phyloP scores from a whole-genome alignment of 495 filamentous ascomycete genomes.

The Hypoxylon trugodes region DNA sequence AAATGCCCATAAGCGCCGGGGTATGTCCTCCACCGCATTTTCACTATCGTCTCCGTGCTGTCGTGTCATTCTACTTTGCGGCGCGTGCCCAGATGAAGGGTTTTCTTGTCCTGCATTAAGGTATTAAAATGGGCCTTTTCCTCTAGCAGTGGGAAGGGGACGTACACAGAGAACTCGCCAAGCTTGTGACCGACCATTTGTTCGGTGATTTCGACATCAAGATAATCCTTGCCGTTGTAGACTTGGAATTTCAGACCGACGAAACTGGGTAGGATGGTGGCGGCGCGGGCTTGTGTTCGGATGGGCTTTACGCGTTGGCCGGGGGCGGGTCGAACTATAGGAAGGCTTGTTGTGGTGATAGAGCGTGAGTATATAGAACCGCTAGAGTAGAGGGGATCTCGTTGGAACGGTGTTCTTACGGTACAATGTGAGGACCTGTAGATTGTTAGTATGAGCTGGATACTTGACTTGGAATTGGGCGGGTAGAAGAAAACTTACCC shows the following conservation, averaged over 20 bases:
- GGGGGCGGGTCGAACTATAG: constrained; percentile 66
- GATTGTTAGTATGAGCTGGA: constrained; percentile 21
- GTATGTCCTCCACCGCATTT: constrained; percentile 1
- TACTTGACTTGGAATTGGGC: background rate
- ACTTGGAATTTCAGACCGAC: constrained; percentile 93
- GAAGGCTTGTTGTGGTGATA: constrained; percentile 56
- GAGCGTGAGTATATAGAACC: constrained; percentile 8
- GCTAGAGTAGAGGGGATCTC: background rate
- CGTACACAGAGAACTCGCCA: constrained; percentile 92
- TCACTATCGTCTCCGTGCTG: too few species aligned
- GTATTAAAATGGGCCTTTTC: background rate
- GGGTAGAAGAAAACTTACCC: constrained; percentile 45
- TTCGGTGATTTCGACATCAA: constrained; percentile 88
- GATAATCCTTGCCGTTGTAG: constrained; percentile 93
- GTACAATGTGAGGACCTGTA: constrained; percentile 74
- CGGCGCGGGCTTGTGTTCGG: constrained; percentile 85
- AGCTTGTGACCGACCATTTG: constrained; percentile 99
- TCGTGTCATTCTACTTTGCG: constrained; percentile 75
- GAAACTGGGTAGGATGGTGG: constrained; percentile 96
- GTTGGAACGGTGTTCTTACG: constrained; percentile 70
- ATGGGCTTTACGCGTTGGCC: constrained; percentile 75
- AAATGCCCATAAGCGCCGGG: constrained; percentile 19
- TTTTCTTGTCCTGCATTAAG: constrained; percentile 78
- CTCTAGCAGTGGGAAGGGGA: constrained; percentile 26
- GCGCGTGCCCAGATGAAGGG: constrained; percentile 77